phyloP scores from a whole-genome alignment of 768 basidiomycete species.

The Xerocomellus amylosporus region DNA sequence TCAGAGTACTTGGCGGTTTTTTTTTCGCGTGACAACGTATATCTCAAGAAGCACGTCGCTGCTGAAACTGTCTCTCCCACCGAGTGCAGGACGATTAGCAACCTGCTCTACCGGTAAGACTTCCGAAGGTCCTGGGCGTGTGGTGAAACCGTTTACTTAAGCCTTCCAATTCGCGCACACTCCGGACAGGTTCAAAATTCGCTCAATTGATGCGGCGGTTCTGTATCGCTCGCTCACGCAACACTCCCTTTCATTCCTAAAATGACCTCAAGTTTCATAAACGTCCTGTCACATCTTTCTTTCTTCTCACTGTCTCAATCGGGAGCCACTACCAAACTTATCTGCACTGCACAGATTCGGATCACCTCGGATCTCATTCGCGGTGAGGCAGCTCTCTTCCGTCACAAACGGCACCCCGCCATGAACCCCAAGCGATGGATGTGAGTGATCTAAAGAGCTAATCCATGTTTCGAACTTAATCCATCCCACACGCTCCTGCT shows the following conservation, averaged over 20 bases:
- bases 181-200: not conserved
- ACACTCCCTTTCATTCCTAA: conserved; percentile 29
- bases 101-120: conserved; percentile 15
- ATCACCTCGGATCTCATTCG: conserved; percentile 35
- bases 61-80: not conserved
- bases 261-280: conserved; percentile 35
- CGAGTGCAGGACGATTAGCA: conserved; percentile 9
- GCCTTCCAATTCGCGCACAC: conserved; percentile 15
- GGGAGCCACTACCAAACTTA: conserved; percentile 33
- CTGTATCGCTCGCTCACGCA: conserved; percentile 1
- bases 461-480: too few relatives aligned
- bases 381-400: conserved; percentile 22
- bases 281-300: conserved; percentile 1
- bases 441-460: too few relatives aligned
- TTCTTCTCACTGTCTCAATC: conserved; percentile 27
- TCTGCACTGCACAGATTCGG: conserved; percentile 22
- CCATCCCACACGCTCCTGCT: too few relatives aligned
- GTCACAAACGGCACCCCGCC: conserved; percentile 23
- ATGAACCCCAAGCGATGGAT: conserved; percentile 20
- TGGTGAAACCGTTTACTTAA: not conserved
- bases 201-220: not conserved
- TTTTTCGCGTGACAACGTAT: conserved; percentile 10
- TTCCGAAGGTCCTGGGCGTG: not conserved
- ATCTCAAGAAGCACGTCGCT: conserved; percentile 19
- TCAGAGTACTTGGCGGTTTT: not conserved